Base-by-base conservation (phyloP, 805 yeast genomes). In the Candida mattraensis region DNA sequence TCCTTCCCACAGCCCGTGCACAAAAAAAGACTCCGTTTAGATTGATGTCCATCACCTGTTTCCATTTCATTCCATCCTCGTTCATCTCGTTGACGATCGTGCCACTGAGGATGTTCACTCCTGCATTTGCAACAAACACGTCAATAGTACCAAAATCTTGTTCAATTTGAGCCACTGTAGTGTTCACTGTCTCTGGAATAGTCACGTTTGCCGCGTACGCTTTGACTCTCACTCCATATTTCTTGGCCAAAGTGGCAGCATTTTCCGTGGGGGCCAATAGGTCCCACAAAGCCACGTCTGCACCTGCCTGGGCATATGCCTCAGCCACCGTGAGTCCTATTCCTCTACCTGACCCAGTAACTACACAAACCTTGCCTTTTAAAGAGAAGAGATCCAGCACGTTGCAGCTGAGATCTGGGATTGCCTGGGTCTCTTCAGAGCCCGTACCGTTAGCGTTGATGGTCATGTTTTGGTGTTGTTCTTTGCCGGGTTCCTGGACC, bases 321-420 rank as follows among this genome's bases (percentile, higher is more conserved):
- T 65, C 70, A 24, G 69, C 69, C 13, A 67, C 63, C 8, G 63
- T 55, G 39, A 48, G 58, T 4, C 72, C 72, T 35, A 67, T 66
- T 17, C 72, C 72, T 18, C 62, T 53, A 13, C 63, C 64, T 6
- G 67, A 58, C 9, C 72, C 72, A 3, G 71, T 67, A 24, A 67
- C 60, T n/a, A 66, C 65, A 7, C 67, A 66, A 11, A 66, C 69
- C 47, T 66, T 66, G 8, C 67, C 69, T 50, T 60, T 60, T 44
- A 67, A 54, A 7, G 72, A 66, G 47, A 69, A 67, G 25, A 67
- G 56, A 16, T 63, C 63, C 12, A 64, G 44, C 13, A 67, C 67
- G 29, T 81, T 78, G 49, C 69, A 61, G 17, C 80, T 64, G 17
- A 77, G 61, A 42, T 62, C 55, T 32, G 88, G 88, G 5, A 69